Conservation (phyloP, 257 asterid genomes). For the Scutellaria galericulata region DNA sequence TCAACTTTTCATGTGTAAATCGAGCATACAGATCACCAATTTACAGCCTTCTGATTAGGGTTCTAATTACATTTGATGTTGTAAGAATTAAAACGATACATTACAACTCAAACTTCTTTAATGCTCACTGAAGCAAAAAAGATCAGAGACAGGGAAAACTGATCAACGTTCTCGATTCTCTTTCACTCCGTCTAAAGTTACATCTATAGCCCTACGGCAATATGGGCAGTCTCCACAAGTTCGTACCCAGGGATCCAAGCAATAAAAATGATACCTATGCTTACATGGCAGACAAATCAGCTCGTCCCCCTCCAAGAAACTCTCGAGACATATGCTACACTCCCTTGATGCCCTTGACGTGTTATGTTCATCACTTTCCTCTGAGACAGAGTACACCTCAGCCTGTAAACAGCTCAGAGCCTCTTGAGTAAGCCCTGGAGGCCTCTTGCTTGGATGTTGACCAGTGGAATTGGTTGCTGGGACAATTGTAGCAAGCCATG, state of each 20-base stretch:
- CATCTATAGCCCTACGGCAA: constrained; percentile 65
- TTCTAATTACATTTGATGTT: constrained; percentile 24
- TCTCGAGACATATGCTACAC: constrained; percentile 82
- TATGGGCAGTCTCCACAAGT: constrained; percentile 91
- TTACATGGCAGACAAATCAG: constrained; percentile 66
- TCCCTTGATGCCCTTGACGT: constrained; percentile 42
- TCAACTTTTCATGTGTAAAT: constrained; percentile 1
- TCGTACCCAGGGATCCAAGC: constrained; percentile 82
- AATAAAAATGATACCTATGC: constrained; percentile 72
- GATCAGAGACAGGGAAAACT: constrained; percentile 14
- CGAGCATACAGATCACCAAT: constrained; percentile 23
- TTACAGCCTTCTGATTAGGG: constrained; percentile 23
- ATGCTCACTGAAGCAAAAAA: constrained; percentile 23
- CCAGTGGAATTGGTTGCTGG: constrained; percentile 37
- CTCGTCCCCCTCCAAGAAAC: constrained; percentile 69
- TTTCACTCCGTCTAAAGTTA: constrained; percentile 26
- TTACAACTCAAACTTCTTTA: constrained; percentile 27
- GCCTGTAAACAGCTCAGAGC: constrained; percentile 53
- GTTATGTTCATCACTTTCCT: constrained; percentile 39
- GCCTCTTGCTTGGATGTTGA: constrained; percentile 50
- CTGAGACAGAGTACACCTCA: constrained; percentile 45
- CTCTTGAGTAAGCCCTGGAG: constrained; percentile 75
- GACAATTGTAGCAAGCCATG: constrained; percentile 44
- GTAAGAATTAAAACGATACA: constrained; percentile 20
- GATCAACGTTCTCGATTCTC: constrained; percentile 17